A percentile compares a stretch with the other conserved stretches of the same genome.
phyloP scores from a whole-genome alignment of 2,329 filamentous ascomycete species.

The Pyrenophora tritici-repentis region DNA sequence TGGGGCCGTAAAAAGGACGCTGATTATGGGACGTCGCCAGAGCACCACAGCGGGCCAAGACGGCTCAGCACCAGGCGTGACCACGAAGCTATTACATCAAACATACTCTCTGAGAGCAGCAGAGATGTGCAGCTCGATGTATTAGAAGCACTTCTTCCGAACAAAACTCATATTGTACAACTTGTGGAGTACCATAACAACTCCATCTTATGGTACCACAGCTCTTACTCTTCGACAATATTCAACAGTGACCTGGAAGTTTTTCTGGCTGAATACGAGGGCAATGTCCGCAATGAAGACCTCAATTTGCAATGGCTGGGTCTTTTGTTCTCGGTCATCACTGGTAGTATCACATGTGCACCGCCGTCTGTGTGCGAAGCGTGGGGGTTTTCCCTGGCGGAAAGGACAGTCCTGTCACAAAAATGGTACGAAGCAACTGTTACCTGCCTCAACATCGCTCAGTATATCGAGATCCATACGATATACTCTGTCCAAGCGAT shows the following conservation, averaged over 20 bases:
- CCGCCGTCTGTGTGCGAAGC: conserved; percentile 28
- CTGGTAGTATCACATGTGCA: conserved; percentile 50
- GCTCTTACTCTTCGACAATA: conserved; percentile 39
- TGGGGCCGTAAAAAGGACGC: conserved; percentile 55
- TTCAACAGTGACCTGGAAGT: conserved; percentile 4
- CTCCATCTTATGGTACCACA: conserved; percentile 48
- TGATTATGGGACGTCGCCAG: conserved; percentile 15
- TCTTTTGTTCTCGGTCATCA: conserved; percentile 51
- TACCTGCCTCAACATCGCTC: conserved; percentile 50
- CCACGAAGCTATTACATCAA: background rate
- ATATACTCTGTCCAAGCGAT: conserved; percentile 54
- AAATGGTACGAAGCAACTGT: conserved; percentile 53
- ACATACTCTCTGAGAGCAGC: conserved; percentile 7
- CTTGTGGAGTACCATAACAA: conserved; percentile 46
- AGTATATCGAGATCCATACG: conserved; percentile 49
- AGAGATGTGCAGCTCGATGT: conserved; percentile 29
- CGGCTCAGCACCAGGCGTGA: conserved; percentile 1
- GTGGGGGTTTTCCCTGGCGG: conserved; percentile 51
- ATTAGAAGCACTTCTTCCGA: conserved; percentile 41
- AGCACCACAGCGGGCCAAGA: conserved; percentile 20
- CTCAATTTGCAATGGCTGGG: conserved; percentile 52
- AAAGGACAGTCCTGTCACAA: conserved; percentile 47
- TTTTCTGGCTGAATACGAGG: conserved; percentile 36
- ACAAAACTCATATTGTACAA: conserved; percentile 5
- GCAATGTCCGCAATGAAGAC: conserved; percentile 38